Evolutionary conservation across 495 filamentous ascomycete genomes (phyloP).

Genomic region (Aspergillus incahuasiensis): DNA sequence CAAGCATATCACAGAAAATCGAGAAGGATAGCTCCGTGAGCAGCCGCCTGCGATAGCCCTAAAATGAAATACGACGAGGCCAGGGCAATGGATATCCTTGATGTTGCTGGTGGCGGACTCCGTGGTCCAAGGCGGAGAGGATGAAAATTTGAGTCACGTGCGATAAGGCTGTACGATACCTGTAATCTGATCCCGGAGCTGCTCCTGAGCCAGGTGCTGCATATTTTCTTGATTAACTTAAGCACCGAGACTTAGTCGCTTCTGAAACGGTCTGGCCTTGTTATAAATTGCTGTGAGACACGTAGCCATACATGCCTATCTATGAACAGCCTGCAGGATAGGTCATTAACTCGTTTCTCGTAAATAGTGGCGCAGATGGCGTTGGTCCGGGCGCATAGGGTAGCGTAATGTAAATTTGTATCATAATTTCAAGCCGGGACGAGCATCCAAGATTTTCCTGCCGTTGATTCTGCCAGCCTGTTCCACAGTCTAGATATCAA

Average conservation of each 20-base stretch:
- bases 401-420: not conserved
- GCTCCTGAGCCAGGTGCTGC: not conserved
- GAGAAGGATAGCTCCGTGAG: not conserved
- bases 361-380: conserved; percentile 2
- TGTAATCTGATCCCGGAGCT: not conserved
- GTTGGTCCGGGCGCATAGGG: not conserved
- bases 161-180: not conserved
- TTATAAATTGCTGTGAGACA: not conserved
- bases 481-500: not conserved
- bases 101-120: not conserved
- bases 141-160: not conserved
- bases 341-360: not conserved
- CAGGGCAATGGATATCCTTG: conserved; percentile 4
- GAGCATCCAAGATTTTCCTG: not conserved
- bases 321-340: not conserved
- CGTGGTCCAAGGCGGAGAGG: not conserved
- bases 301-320: not conserved
- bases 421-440: not conserved
- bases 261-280: not conserved
- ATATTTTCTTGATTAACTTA: not conserved
- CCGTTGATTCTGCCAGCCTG: not conserved
- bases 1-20: conserved; percentile 40
- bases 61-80: not conserved
- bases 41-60: not conserved
- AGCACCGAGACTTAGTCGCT: not conserved